phyloP scores from a whole-genome alignment of 2,329 filamentous ascomycete species.

The Diaporthe amygdali region DNA sequence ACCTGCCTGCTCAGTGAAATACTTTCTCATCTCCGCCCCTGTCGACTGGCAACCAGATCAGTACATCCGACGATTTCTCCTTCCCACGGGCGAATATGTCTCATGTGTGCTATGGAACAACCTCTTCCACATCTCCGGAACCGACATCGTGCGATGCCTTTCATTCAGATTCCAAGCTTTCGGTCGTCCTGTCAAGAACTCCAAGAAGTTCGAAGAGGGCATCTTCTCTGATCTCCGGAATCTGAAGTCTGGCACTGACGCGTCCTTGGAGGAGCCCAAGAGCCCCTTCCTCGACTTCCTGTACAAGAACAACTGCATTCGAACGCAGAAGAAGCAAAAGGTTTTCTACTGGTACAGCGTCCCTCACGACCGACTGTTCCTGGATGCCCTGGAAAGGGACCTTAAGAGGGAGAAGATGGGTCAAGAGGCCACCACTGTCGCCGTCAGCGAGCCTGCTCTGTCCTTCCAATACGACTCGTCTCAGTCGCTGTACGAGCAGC shows the following conservation, averaged over 20 bases:
- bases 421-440: conserved; percentile 95
- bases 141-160: conserved; percentile 96
- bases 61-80: conserved; percentile 92
- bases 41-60: conserved; percentile 98
- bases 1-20: conserved; percentile 75
- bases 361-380: conserved; percentile 94
- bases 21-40: conserved; percentile 97
- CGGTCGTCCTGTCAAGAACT: conserved; percentile 97
- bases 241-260: conserved; percentile 96
- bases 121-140: conserved; percentile 98
- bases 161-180: conserved; percentile 99
- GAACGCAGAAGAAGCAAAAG: conserved; percentile 99
- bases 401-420: conserved; percentile 99
- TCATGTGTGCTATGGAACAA: conserved; percentile 98
- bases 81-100: conserved; percentile 98
- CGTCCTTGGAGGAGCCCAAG: conserved; percentile 97
- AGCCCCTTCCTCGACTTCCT: conserved; percentile 97
- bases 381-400: conserved; percentile 95
- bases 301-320: conserved; percentile 99
- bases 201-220: conserved; percentile 99
- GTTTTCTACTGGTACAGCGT: conserved; percentile 99
- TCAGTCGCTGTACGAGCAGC: conserved; percentile 97
- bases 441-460: conserved; percentile 93
- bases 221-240: conserved; percentile 99
- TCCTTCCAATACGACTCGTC: conserved; percentile 99